Conservation (phyloP, 1,284 basidiomycete species). For the Afroboletus lepidellus region DNA sequence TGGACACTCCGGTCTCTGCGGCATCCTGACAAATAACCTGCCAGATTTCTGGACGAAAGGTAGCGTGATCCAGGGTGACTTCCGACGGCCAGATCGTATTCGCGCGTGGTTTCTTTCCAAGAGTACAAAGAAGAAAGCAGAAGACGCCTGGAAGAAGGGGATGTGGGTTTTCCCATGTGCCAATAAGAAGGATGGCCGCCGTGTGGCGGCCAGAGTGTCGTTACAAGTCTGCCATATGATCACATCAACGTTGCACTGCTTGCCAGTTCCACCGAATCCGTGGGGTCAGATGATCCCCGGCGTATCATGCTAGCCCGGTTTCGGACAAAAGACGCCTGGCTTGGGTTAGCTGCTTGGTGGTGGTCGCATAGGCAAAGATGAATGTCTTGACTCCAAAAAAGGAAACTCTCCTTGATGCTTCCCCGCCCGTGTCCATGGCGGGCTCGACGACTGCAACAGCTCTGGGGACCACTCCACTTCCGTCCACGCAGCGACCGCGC, state of each 20-base stretch:
- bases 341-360: too few relatives aligned
- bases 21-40: constrained; percentile 21
- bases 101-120: neutral
- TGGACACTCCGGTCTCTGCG: neutral
- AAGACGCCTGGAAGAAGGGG: neutral
- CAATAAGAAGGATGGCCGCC: neutral
- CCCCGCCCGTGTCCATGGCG: constrained; percentile 19
- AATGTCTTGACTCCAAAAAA: too few relatives aligned
- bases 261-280: neutral
- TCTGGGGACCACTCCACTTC: constrained; percentile 9
- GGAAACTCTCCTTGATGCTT: constrained; percentile 26
- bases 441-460: constrained; percentile 12
- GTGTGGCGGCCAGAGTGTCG: neutral
- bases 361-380: too few relatives aligned
- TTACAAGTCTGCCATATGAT: neutral
- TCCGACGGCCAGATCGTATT: neutral
- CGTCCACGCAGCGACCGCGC: constrained; percentile 17
- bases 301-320: neutral
- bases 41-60: constrained; percentile 24
- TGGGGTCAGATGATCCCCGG: neutral
- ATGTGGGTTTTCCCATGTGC: neutral
- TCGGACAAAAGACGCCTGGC: too few relatives aligned
- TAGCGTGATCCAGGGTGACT: constrained; percentile 18
- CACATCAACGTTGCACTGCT: neutral
- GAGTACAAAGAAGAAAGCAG: neutral